Evolutionary conservation across 1,284 basidiomycete genomes (phyloP), one percentile per base, ranked within the genome.

Genomic region (Trametes hirsuta): DNA sequence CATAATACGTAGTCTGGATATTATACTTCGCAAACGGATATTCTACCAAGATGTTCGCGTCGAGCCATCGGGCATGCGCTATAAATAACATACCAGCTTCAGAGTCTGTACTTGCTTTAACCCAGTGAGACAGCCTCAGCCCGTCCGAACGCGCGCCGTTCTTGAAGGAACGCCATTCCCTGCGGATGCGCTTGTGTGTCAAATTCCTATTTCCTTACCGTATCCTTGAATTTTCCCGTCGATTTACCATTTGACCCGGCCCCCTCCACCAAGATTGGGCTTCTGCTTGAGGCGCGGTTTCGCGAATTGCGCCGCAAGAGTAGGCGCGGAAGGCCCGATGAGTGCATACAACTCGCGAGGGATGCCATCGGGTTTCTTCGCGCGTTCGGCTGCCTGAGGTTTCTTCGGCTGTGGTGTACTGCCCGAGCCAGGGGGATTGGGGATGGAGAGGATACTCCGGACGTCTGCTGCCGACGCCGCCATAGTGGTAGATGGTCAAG

Each of bases 341-440:
- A 99, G 85, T 0, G 93, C 90, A 75, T 93, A 98, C 2, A 99
- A 82, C 75, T 98, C 96, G 65, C 95, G 83, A 0, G 94, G 91
- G 66, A 98, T 97, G 24, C 96, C 97, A 36, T 95, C 93, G 1
- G 91, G 91, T 74, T 93, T 94, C 68, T 82, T 81, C 39, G 68
- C 62, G 45, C 70, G 70, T 55, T 71, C 72, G 3, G 79, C 61
- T 0, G 79, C 68, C 18, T 70, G 62, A 8, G 76, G 67, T 22
- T 73, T 42, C 44, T 75, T 75, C 63, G 81, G 82, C 59, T 70
- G 72, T 41, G 79, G 78, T 14, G 80, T 76, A 2, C 77, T 78
- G 39, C 74, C 78, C 36, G 76, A 72, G 46, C 73, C 72, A 41
- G 75, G 70, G 41, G 73, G 53, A 44, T 72, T 67, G 35, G 80